Evolutionary conservation across 1,284 basidiomycete species (phyloP).

Genomic region (Naganishia sp.): DNA sequence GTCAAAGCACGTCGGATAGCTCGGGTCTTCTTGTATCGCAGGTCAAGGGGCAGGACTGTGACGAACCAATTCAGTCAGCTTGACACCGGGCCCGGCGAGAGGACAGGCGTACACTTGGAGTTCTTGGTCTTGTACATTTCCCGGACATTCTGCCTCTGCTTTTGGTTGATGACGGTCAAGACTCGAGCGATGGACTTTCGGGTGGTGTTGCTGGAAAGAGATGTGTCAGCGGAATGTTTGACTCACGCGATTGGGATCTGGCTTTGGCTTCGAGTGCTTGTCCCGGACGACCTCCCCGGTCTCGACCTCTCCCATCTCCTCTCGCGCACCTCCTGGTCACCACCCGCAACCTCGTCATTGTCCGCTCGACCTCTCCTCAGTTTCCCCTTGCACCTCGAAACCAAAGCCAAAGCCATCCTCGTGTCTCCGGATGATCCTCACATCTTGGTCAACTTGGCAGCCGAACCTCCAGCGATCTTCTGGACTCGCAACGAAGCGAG

Average conservation of each 20-base stretch:
- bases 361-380: not conserved
- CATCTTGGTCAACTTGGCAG: constrained; percentile 97
- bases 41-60: constrained; percentile 83
- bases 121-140: constrained; percentile 99
- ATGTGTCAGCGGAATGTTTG: not conserved
- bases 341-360: not conserved
- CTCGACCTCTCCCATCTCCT: not conserved
- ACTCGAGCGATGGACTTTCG: constrained; percentile 99
- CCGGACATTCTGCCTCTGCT: constrained; percentile 92
- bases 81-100: not conserved
- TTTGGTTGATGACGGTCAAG: constrained; percentile 97
- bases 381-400: not conserved
- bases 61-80: not conserved
- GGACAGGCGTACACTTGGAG: constrained; percentile 55
- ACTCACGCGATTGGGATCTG: not conserved
- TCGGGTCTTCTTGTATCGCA: constrained; percentile 97
- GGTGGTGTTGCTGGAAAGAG: constrained; percentile 73
- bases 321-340: not conserved
- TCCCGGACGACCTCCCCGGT: too few relatives aligned
- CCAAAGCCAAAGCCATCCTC: constrained; percentile 24
- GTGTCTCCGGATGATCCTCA: constrained; percentile 57
- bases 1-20: constrained; percentile 96
- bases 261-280: constrained; percentile 5
- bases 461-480: constrained; percentile 96
- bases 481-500: constrained; percentile 91